A percentile compares a stretch with the other conserved stretches of the same genome.
Conservation (phyloP, 1,284 basidiomycete genomes). For the Puccinia horiana region DNA sequence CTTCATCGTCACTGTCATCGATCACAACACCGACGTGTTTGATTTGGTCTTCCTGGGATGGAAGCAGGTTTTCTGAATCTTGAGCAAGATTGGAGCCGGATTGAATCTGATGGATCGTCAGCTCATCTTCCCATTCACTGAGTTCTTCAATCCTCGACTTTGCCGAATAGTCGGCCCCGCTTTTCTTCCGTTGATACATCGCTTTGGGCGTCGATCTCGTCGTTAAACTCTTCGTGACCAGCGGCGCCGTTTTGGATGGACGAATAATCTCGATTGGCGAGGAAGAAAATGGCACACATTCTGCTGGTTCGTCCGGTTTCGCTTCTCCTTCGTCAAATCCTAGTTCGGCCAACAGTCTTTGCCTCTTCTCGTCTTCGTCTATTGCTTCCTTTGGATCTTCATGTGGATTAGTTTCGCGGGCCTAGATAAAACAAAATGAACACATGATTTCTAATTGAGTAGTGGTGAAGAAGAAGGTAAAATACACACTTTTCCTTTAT, state of each 20-base stretch:
- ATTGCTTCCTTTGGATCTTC: not conserved
- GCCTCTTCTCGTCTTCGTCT: not conserved
- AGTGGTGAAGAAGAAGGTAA: not conserved
- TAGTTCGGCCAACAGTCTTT: not conserved
- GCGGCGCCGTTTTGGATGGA: not conserved
- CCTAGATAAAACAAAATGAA: not conserved
- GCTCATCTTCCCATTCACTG: conserved; percentile 14
- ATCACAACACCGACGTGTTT: conserved; percentile 10
- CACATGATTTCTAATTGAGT: not conserved
- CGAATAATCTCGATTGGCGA: conserved; percentile 13
- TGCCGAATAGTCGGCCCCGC: not conserved
- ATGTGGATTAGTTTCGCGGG: not conserved
- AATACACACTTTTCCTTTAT: not conserved
- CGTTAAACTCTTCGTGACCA: too few relatives aligned
- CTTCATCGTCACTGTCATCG: conserved; percentile 12
- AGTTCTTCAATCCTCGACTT: not conserved
- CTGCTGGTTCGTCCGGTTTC: not conserved
- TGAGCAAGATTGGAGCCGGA: not conserved
- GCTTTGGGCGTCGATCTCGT: not conserved
- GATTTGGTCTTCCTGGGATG: conserved; percentile 19
- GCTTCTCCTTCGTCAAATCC: not conserved
- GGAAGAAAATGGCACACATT: not conserved
- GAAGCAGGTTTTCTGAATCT: not conserved
- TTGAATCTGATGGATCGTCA: not conserved
- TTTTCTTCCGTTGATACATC: not conserved